Evolutionary conservation across 75 land plant genomes (phyloP).

Genomic region (Pseudotsuga menziesii): DNA sequence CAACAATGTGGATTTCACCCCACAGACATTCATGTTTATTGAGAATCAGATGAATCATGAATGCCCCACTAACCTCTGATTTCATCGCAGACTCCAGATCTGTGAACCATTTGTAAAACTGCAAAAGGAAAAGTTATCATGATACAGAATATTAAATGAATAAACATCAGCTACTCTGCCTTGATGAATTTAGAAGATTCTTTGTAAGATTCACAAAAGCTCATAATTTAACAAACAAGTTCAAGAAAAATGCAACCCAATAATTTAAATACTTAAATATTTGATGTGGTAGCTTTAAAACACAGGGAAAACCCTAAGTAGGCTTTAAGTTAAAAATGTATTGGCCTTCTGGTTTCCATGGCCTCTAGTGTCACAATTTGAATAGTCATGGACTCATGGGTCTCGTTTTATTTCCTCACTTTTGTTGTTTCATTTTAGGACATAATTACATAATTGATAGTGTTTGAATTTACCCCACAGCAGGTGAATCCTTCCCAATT

Average conservation of each 20-base stretch:
- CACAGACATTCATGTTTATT: background rate
- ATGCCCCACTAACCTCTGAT: slow-evolving; percentile 59
- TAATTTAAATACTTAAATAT: background rate
- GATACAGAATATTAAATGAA: background rate
- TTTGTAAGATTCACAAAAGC: background rate
- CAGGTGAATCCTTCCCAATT: no score
- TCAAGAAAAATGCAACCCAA: background rate
- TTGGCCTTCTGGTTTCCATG: no score
- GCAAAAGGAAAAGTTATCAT: slow-evolving; percentile 8
- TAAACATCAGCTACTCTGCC: background rate
- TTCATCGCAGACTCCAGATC: slow-evolving; percentile 97
- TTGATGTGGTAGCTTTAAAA: no score
- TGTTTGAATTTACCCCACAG: no score
- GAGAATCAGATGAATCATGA: background rate
- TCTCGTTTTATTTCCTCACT: no score
- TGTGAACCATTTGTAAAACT: slow-evolving; percentile 97
- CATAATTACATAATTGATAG: no score
- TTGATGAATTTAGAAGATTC: background rate
- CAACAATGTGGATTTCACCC: background rate
- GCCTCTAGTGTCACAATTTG: no score
- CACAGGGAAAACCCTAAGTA: no score
- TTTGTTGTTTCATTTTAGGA: no score
- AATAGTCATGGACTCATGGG: no score
- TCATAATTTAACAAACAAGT: background rate
- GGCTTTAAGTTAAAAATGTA: no score